Evolutionary conservation across 2,329 filamentous ascomycete species (phyloP).

Genomic region (Ceratocystiopsis sp.): DNA sequence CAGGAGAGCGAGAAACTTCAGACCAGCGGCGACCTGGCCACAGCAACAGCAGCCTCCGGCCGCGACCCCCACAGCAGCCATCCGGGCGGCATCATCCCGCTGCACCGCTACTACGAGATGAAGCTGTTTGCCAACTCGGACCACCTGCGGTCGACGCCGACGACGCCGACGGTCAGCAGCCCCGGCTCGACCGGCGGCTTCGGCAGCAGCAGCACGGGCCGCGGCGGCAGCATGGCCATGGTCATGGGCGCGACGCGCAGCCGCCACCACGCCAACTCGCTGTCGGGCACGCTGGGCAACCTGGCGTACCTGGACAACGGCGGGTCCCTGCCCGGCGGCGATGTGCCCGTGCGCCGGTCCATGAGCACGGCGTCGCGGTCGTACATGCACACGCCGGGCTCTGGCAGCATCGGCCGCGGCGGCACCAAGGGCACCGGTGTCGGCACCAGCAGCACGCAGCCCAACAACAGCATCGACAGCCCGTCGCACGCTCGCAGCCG

Average conservation of each 20-base stretch:
- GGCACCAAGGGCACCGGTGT: constrained; percentile 12
- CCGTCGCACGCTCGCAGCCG: background rate
- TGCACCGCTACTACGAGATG: constrained; percentile 54
- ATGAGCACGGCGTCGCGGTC: background rate
- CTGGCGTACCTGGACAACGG: constrained; percentile 9
- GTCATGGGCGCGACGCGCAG: constrained; percentile 19
- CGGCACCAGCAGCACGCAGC: constrained; percentile 1
- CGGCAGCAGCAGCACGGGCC: constrained; percentile 10
- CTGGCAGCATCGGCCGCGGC: constrained; percentile 4
- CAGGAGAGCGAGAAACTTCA: too few species aligned
- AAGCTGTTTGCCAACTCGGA: constrained; percentile 59
- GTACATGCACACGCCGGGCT: too few species aligned
- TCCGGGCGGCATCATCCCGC: constrained; percentile 20
- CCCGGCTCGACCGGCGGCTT: too few species aligned
- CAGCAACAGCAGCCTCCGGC: background rate
- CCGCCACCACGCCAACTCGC: constrained; percentile 26
- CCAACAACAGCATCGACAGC: constrained; percentile 2
- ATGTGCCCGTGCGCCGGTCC: background rate
- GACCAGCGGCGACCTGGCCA: too few species aligned
- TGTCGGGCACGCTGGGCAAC: constrained; percentile 9
- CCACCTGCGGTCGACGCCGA: constrained; percentile 38
- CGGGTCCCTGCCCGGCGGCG: constrained; percentile 20
- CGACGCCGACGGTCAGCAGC: constrained; percentile 14
- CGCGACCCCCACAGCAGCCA: constrained; percentile 2
- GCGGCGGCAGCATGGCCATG: constrained; percentile 16